Base-by-base conservation (phyloP, 495 filamentous ascomycete genomes). In the Cercophora scortea region DNA sequence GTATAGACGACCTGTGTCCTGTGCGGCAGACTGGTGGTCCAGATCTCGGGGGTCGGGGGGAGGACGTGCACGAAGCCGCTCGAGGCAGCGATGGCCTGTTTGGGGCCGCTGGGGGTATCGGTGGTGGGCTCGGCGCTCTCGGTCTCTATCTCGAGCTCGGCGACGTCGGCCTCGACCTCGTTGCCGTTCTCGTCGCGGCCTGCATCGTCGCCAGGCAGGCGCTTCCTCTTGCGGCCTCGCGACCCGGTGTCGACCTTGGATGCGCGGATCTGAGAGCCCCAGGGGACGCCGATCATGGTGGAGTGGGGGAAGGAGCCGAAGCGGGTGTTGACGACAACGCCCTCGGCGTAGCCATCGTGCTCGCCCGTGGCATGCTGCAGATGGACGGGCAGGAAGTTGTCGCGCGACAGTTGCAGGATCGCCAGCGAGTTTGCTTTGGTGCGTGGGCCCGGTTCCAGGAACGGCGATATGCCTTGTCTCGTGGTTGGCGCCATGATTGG, bases 1-100 rank as follows among this genome's bases (percentile, higher is more conserved):
- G 89, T 96, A 63, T 98, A 98, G 56, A 98, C 93, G 45, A 98
- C 92, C 69, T 98, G 93, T 8, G 93, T 98, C 45, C 93, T 79
- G 65, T 98, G 93, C 3, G 91, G 93, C 38, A 98, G 77, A 38
- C 85, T 88, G 25, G 80, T 71, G 0, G 94, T 98, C 93, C 93
- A 98, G 13, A 86, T 74, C 67, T 98, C 93, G 12, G 93, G 89
- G 0, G 94, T 96, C 0, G 94, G 94, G 32, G 86, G 88, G 12
- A 96, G 76, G 34, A 98, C 64, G 67, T 98, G 92, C 15, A 90
- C 78, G 71, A 96, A 98, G 18, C 93, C 93, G 61, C 80, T 91
- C 2, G 79, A 61, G 4, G 90, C 89, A 39, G 80, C 77, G 4
- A 81, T 72, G 10, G 82, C 57, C 48, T 66, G 53, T 49, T 75